Percentiles rank a stretch among this genome's conserved stretches.
phyloP scores from a whole-genome alignment of 2,329 filamentous ascomycete species.

The Malbranchea cinnamomea region DNA sequence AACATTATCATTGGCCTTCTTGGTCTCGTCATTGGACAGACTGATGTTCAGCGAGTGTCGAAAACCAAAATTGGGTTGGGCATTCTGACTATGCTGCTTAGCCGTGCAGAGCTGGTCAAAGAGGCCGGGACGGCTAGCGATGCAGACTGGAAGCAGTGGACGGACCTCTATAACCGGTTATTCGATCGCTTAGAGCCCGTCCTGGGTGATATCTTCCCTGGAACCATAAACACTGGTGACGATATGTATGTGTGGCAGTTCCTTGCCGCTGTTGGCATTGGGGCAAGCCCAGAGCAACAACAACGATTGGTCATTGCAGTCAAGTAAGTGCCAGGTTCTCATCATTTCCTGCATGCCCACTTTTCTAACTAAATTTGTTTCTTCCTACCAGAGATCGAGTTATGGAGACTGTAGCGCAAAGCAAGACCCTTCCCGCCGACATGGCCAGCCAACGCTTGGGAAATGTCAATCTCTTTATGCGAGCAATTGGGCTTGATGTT shows the following conservation, averaged over 20 bases:
- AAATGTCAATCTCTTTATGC: slow-evolving; percentile 97
- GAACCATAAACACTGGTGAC: slow-evolving; percentile 74
- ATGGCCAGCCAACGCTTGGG: slow-evolving; percentile 71
- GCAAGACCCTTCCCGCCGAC: slow-evolving; percentile 76
- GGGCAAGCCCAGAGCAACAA: slow-evolving; percentile 85
- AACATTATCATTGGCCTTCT: slow-evolving; percentile 84
- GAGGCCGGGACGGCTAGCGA: slow-evolving; percentile 57
- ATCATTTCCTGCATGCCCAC: no score
- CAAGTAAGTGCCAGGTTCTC: no score
- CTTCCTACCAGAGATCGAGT: slow-evolving; percentile 54
- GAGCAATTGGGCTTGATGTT: slow-evolving; percentile 94
- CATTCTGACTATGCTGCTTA: slow-evolving; percentile 86
- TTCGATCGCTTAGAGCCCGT: slow-evolving; percentile 79
- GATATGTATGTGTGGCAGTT: slow-evolving; percentile 99
- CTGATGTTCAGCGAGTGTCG: slow-evolving; percentile 71
- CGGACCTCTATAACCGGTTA: slow-evolving; percentile 65
- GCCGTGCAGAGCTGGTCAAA: slow-evolving; percentile 84
- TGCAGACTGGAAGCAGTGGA: slow-evolving; percentile 69
- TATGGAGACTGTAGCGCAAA: slow-evolving; percentile 80
- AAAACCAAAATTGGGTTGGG: slow-evolving; percentile 77
- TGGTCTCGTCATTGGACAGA: slow-evolving; percentile 64
- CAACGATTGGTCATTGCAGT: slow-evolving; percentile 87
- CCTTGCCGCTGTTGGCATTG: slow-evolving; percentile 84
- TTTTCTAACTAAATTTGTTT: not conserved
- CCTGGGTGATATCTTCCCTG: slow-evolving; percentile 76